Evolutionary conservation across 164 flowering plant genomes (phyloP), one percentile per base, ranked within the genome.

Genomic region (Stephania japonica): DNA sequence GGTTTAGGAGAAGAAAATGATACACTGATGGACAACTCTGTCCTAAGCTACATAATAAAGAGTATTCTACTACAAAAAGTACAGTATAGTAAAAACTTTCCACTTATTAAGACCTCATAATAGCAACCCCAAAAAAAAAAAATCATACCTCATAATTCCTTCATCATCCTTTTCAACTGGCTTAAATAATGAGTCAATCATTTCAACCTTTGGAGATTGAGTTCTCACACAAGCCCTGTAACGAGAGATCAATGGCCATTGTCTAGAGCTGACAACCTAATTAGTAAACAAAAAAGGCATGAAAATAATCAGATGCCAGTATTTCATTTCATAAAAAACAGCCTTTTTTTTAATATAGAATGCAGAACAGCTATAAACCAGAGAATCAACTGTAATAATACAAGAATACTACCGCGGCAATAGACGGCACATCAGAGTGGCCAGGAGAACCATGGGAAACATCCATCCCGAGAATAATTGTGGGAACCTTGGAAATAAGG

Each of bases 401-500:
- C 18, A 56, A 70, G 14, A 13, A 59, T 68, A 14, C 74, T 90
- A 94, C 99, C 73, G 99, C 98, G 61, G 99, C 97, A 83, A 91
- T 86, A 5, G 99, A 92, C 38, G 99, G 99, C 7, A 89, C 76
- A 76, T 90, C 97, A 43, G 98, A 84, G 21, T 86, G 97, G 42
- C 98, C 96, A 61, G 98, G 97, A 27, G 97, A 91, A 24, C 98
- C 99, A 85, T 95, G 97, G 0, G 98, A 95, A 0, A 95, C 99
- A 83, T 93, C 98, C 98, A 95, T 95, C 1, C 99, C 99, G 77
- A 95, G 77, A 38, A 94, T 88, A 19, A 94, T 73, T 0, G 99
- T 88, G 4, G 99, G 99, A 24, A 73, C 64, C 67, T 83, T 85
- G 0, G 94, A 90, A 44, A 91, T 81, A 26, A 85, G 0, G 8